phyloP scores from a whole-genome alignment of 257 asterid genomes.

The Solanum lycopersicoides region DNA sequence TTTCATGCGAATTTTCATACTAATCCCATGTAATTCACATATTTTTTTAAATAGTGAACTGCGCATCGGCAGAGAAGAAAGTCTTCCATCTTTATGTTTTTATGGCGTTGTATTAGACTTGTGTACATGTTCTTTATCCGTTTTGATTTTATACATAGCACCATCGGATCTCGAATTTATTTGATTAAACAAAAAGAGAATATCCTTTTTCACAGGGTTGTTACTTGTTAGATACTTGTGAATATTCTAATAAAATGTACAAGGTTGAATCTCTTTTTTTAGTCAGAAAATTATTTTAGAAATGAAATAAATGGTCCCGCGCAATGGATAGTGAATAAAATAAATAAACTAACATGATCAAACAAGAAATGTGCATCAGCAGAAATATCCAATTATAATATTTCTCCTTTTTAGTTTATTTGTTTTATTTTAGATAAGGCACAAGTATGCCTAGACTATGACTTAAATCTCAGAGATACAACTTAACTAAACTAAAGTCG shows the following conservation, averaged over 20 bases:
- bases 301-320: not conserved
- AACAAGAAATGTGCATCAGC: not conserved
- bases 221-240: not conserved
- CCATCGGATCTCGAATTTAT: not conserved
- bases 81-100: not conserved
- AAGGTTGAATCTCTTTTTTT: not conserved
- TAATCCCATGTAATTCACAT: no score
- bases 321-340: not conserved
- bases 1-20: no score
- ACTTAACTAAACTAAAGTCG: no score
- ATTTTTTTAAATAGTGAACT: no score
- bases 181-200: not conserved
- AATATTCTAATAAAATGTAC: not conserved
- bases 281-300: not conserved
- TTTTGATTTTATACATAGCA: not conserved
- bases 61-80: not conserved
- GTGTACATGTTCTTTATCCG: not conserved
- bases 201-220: not conserved
- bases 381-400: not conserved
- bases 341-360: not conserved
- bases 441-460: no score
- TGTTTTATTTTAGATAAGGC: not conserved
- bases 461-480: no score
- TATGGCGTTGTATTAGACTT: not conserved
- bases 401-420: no score